Evolutionary conservation across 2,329 filamentous ascomycete genomes (phyloP), one percentile per base, ranked within the genome.

Genomic region (Colletotrichum incanum): DNA sequence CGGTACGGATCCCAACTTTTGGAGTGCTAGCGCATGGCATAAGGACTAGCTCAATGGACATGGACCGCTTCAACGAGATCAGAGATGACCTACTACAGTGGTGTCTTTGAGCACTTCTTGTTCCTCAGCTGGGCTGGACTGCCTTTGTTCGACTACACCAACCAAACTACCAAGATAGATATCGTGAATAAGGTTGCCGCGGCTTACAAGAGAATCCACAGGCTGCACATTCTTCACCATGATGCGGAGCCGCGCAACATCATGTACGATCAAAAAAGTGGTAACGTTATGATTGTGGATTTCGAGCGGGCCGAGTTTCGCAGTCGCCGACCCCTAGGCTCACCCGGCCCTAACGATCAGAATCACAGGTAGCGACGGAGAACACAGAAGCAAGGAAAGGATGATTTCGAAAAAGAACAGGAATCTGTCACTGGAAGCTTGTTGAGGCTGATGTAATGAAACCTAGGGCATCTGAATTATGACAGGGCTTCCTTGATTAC

Each of bases 121-220:
- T 78, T 84, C 58, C 75, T 83, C 16, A 80, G 80, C 74, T 84
- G 73, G 76, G 79, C 74, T 41, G 77, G 79, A 43, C 63, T 23
- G 62, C 76, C 78, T 7, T 54, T 81, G 59, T 76, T 73, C 59
- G 52, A 75, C 37, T 62, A 63, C 64, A 65, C 56, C 39, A 67
- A 76, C 68, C 64, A 47, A 54, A n/a, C 45, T 26, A 45, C 62
- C 31, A 75, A 39, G 18, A 50, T 47, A 12, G 50, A 77, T 28
- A 39, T 75, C 7, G n/a, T 31, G 5, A 31, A 74, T 18, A 49
- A 45, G 28, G 73, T 76, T 52, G n/a, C 31, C 2, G 6, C 2
- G 7, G 31, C 54, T 5, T 56, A 56, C n/a, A 23, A 39, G 31
- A 12, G 12, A n/a, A 26, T 50, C 3, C n/a, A 50, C 1, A 50